Conservation (phyloP, 2,329 filamentous ascomycete species). For the Colletotrichum sp. region DNA sequence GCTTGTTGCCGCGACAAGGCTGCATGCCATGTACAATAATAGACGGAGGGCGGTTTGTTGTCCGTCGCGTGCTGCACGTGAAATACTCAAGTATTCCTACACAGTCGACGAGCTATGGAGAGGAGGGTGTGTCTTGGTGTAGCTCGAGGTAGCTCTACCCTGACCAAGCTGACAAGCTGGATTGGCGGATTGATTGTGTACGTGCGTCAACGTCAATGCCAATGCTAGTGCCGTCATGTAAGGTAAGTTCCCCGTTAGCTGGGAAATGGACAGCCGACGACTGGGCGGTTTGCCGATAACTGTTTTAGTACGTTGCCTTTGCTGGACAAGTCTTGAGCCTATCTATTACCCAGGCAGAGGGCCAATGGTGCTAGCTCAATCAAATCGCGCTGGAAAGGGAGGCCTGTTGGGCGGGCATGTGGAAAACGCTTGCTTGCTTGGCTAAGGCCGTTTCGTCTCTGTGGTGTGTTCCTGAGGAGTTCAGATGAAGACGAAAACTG, state of each 20-base stretch:
- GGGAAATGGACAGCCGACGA: neutral
- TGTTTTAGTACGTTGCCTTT: neutral
- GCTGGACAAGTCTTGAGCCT: neutral
- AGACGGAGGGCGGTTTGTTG: neutral
- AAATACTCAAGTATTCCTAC: neutral
- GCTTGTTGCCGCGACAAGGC: slow-evolving; percentile 8
- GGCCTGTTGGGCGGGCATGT: neutral
- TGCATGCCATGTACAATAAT: slow-evolving; percentile 1
- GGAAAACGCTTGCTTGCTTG: neutral
- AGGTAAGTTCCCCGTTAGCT: slow-evolving; percentile 1
- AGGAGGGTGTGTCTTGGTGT: neutral
- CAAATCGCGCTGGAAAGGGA: neutral
- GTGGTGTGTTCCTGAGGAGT: neutral
- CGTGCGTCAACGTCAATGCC: slow-evolving; percentile 16
- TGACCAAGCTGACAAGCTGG: neutral
- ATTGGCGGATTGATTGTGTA: neutral
- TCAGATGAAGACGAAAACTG: slow-evolving; percentile 4
- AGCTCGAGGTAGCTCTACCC: neutral
- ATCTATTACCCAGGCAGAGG: neutral
- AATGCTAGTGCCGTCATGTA: neutral
- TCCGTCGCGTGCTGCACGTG: neutral
- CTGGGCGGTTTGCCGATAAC: neutral
- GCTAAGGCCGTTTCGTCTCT: slow-evolving; percentile 16
- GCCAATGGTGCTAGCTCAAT: neutral
- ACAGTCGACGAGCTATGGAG: neutral